Conservation (phyloP, 2,329 filamentous ascomycete species). For the Fonsecaea pedrosoi region DNA sequence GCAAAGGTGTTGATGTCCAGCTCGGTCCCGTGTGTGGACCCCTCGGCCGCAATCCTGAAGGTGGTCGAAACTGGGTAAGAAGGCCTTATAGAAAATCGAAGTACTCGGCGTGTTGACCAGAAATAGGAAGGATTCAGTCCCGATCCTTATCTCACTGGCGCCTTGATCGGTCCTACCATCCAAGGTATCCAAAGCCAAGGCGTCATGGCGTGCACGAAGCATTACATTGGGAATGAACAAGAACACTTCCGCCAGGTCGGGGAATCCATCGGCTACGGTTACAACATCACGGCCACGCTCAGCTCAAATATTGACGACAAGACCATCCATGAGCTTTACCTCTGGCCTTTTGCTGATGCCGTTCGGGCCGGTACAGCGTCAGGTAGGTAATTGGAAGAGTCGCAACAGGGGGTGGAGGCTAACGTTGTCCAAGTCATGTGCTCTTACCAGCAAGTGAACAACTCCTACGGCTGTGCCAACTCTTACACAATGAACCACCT, state of each 20-base stretch:
- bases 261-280: conserved; percentile 66
- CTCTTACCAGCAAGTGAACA: conserved; percentile 74
- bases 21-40: conserved; percentile 80
- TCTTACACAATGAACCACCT: conserved; percentile 65
- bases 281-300: conserved; percentile 66
- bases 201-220: conserved; percentile 83
- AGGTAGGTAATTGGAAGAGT: conserved; percentile 43
- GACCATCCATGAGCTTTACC: conserved; percentile 68
- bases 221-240: conserved; percentile 77
- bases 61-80: conserved; percentile 71
- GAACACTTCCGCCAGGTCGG: conserved; percentile 70
- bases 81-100: neutral
- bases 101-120: conserved; percentile 12
- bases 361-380: conserved; percentile 69
- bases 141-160: conserved; percentile 76
- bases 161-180: conserved; percentile 74
- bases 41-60: conserved; percentile 70
- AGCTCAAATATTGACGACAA: conserved; percentile 69
- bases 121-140: conserved; percentile 63
- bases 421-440: conserved; percentile 61
- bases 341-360: conserved; percentile 71
- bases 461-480: conserved; percentile 72
- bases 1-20: conserved; percentile 76
- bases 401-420: neutral
- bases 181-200: conserved; percentile 82